Base-by-base conservation (phyloP, 176 grass and related monocot species). In the Thalia dealbata region DNA sequence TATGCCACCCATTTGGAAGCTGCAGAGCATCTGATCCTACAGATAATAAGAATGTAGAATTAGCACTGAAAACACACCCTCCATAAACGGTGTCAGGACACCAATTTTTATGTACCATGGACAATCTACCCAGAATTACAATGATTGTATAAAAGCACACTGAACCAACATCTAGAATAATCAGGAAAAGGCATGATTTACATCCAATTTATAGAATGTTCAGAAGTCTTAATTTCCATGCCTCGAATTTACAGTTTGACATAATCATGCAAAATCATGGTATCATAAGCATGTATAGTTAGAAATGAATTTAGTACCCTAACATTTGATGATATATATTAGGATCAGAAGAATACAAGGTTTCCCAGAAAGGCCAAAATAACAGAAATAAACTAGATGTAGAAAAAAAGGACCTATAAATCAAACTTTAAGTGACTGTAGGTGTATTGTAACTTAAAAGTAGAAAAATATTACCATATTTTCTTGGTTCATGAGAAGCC, bases 401-500 rank as follows among this genome's bases (percentile, higher is more conserved):
- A 63, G 3, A 12, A 61, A 61, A 63, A 14, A 61, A 25, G 28
- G n/a, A 14, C 3, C n/a, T 28, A 10, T 13, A 14, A 28, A 63
- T 14, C 2, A 63, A 63, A 28, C 27, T 24, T 63, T 22, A 43
- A 68, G 38, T 10, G 65, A 68, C 18, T 68, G 19, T 9, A 68
- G 38, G 10, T 3, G 14, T 14, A 67, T 42, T 43, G 9, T 10
- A 29, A 67, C 16, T 3, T 25, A 14, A n/a, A 14, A 67, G 18
- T 0, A 30, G 13, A 43, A 44, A 68, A 11, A 68, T 44, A 44
- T 68, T 68, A 45, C 21, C 16, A 22, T 19, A 32, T 14, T 24
- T 43, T 68, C 35, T 22, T 68, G 32, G 5, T 23, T 92, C 81
- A 92, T 52, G 52, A 77, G 44, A 78, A 24, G 45, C 81, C 70